Percentiles rank a stretch among this genome's conserved stretches.
Evolutionary conservation across 83 land plant species (phyloP).

Genomic region (Thuja plicata): DNA sequence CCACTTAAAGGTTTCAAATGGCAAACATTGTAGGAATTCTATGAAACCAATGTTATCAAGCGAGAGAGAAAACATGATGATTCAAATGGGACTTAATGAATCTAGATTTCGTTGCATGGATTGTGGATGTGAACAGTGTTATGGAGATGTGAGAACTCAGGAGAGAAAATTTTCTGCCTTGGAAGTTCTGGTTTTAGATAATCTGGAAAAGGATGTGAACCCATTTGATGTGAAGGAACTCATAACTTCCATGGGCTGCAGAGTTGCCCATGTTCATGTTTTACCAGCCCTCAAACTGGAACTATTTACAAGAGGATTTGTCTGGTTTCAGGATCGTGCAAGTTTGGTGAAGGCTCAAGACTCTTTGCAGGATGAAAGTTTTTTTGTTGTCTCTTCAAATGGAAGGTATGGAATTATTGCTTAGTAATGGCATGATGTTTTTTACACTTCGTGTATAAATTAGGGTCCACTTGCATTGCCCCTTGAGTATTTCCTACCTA

Average conservation of each 20-base stretch:
- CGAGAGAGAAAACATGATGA: not conserved
- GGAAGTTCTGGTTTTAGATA: not conserved
- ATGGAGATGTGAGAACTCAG: not conserved
- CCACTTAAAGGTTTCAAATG: not conserved
- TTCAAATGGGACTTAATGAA: not conserved
- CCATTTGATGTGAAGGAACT: not conserved
- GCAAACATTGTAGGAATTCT: not conserved
- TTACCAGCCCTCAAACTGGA: not conserved
- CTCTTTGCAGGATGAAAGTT: not conserved
- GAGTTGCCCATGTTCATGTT: not conserved
- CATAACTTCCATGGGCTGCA: not conserved
- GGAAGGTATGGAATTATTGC: not conserved
- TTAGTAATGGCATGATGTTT: not conserved
- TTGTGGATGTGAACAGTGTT: not conserved
- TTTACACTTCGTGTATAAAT: not conserved
- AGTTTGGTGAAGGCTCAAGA: conserved; percentile 3
- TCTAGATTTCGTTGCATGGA: not conserved
- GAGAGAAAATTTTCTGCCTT: not conserved
- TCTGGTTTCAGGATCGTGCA: conserved; percentile 7
- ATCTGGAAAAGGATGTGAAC: not conserved
- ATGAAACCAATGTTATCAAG: not conserved
- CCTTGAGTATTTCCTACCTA: too few species aligned
- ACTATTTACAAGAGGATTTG: not conserved
- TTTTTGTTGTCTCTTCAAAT: conserved; percentile 6
- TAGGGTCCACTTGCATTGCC: not conserved